Base-by-base conservation (phyloP, 1,284 basidiomycete genomes). In the Rhodotorula glutinis region DNA sequence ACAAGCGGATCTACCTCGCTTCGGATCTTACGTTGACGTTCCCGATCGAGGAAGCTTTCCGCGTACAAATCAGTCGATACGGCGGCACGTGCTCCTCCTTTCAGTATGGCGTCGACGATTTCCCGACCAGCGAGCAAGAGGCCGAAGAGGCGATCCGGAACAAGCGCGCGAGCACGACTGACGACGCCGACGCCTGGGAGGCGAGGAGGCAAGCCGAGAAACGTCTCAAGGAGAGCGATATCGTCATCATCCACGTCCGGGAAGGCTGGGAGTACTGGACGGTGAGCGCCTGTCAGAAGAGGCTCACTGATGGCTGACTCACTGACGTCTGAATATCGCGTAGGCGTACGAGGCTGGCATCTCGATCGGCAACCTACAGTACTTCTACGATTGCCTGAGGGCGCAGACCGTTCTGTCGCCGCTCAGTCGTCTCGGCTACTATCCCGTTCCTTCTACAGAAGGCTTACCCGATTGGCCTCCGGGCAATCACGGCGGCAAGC, bases 361-460 rank as follows among this genome's bases (percentile, higher is more conserved):
- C 77, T 85, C 85, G 4, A 85, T 94, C 27, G 92, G 87, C 7
- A 90, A 87, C 0, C 80, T 92, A 2, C 81, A 85, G 1, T 95
- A 92, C 91, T 75, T 93, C 13, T 89, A 91, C 76, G 85, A 87
- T 75, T 87, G 90, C 7, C 83, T 90, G 61, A 82, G 85, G 0
- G 84, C 83, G 0, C 86, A 86, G 10, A 79, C 82, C 0, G 75
- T 91, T 10, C 81, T 85, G 8, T 81, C 85, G 13, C 90, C 92
- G 0, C 82, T 85, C 38, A 86, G 90, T 8, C 87, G 84, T 56
- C 78, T 86, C 9, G 76, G 86, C 8, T 85, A 87, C 74, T 86
- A 83, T 65, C 85, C 86, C 0, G 78, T 83, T 3, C 84, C 84
- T 0, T 51, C 60, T 3, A 25, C 46, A 13, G 27, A 41, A n/a